phyloP scores from a whole-genome alignment of 106 monocot species.

The Narthecium ossifragum region DNA sequence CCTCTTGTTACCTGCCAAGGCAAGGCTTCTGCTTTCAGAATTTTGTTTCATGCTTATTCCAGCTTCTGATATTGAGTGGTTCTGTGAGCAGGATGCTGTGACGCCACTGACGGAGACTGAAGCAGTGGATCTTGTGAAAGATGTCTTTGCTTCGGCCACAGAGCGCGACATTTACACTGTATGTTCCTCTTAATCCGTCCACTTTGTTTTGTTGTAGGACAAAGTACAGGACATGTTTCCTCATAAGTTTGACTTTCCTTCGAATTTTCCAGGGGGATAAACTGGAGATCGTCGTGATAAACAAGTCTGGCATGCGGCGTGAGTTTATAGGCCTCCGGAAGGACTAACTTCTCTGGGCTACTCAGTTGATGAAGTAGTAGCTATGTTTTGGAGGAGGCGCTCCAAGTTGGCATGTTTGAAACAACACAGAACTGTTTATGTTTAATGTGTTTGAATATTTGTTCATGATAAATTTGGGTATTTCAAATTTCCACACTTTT shows the following conservation, averaged over 20 bases:
- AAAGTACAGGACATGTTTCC: no score
- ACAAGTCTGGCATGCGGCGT: conserved; percentile 56
- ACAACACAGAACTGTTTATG: no score
- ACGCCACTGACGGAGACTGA: conserved; percentile 76
- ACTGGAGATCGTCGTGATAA: conserved; percentile 78
- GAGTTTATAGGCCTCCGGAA: conserved; percentile 83
- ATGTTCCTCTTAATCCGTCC: conserved; percentile 7
- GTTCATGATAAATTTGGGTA: no score
- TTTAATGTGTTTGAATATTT: no score
- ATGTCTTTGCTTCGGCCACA: conserved; percentile 93
- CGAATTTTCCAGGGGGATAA: conserved; percentile 69
- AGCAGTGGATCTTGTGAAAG: conserved; percentile 93
- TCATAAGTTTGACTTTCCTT: not conserved
- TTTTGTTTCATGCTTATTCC: not conserved
- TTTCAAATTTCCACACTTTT: no score
- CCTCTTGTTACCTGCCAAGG: conserved; percentile 68
- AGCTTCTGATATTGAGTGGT: not conserved
- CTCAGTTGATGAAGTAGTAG: no score
- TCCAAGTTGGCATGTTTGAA: no score
- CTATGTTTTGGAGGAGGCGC: no score
- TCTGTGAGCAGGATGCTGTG: conserved; percentile 69
- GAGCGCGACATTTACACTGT: conserved; percentile 97
- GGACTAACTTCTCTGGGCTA: conserved; percentile 60
- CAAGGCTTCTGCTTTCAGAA: not conserved
- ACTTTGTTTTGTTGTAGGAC: no score